Evolutionary conservation across 768 basidiomycete species (phyloP).

Genomic region (Mycena maculata): DNA sequence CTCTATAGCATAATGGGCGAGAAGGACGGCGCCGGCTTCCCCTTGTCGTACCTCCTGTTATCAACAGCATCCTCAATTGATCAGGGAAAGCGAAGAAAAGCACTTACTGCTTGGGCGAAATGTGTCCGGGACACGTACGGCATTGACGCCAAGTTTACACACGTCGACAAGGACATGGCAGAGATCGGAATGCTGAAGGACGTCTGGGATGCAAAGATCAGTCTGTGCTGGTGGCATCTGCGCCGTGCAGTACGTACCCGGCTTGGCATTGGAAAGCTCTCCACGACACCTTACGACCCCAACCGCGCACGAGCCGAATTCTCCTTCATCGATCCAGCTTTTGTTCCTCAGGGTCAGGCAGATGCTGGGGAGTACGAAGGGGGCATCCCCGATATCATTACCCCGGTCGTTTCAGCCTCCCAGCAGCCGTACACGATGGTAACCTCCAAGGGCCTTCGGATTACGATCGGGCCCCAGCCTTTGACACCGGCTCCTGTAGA

Average conservation of each 20-base stretch:
- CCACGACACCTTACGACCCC: constrained; percentile 35
- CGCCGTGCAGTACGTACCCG: constrained; percentile 17
- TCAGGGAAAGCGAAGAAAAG: constrained; percentile 31
- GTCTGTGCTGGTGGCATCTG: constrained; percentile 37
- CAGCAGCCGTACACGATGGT: not conserved
- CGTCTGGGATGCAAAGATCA: constrained; percentile 32
- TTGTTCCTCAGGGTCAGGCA: constrained; percentile 9
- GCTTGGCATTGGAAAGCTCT: constrained; percentile 21
- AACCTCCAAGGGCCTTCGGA: not conserved
- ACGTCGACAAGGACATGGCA: constrained; percentile 35
- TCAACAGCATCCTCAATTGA: constrained; percentile 35
- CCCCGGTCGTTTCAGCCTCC: not conserved
- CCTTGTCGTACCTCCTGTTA: constrained; percentile 38
- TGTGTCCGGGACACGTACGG: constrained; percentile 25
- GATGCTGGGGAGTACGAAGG: too few relatives aligned
- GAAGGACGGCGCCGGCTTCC: constrained; percentile 38
- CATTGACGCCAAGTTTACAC: constrained; percentile 11
- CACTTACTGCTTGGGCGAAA: too few relatives aligned
- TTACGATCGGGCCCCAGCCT: not conserved
- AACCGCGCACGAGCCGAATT: constrained; percentile 28
- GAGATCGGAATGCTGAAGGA: constrained; percentile 23
- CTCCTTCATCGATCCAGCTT: constrained; percentile 30
- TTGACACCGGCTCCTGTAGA: too few relatives aligned
- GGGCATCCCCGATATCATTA: not conserved
- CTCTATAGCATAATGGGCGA: constrained; percentile 38